Base-by-base conservation (phyloP, 306 rosid species). In the Cucurbita ficifolia region DNA sequence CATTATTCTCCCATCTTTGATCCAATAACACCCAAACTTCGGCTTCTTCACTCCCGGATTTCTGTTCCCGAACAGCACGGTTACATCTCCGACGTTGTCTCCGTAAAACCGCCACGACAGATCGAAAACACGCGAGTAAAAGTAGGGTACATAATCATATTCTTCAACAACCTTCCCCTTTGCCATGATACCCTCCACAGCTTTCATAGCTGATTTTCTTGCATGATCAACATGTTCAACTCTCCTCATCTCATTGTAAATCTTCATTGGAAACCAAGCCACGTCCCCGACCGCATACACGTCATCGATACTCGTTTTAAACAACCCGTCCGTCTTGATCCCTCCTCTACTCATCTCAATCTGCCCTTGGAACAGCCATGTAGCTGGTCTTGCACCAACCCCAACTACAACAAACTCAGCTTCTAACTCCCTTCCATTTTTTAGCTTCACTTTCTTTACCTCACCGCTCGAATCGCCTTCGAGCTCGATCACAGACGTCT, bases 151-250 rank as follows among this genome's bases (percentile, higher is more conserved):
- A 45, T 79, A 79, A 45, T 79, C 82, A 39, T 79, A 84, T 73
- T 63, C 82, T 38, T 79, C 80, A 8, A 74, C 74, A 4, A 36
- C 17, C 43, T 50, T 51, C 9, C 59, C 80, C 18, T 46, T 6
- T 50, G 78, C 82, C 77, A 72, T 81, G 36, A 84, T 81, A 21
- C 55, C 82, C 39, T 72, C 78, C 65, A 81, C 85, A 3, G 76
- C 88, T 22, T 84, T 81, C 80, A 63, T 81, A 7, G 88, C 83
- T 48, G 88, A 84, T 68, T 65, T 81, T 42, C 85, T 74, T 10
- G 88, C 85, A 65, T 84, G 85, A 48, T 84, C 85, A 38, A 81
- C 88, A 63, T 81, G 84, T 69, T 80, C 83, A 14, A 81, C 72
- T 80, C 88, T 79, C 65, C 88, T 81, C 83, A 73, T 79, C 13